These are phyloP conservation scores for Proteromonas lacertae DNA, from an alignment of 352 stramenopile species.

Conservation along the genomic window DNA sequence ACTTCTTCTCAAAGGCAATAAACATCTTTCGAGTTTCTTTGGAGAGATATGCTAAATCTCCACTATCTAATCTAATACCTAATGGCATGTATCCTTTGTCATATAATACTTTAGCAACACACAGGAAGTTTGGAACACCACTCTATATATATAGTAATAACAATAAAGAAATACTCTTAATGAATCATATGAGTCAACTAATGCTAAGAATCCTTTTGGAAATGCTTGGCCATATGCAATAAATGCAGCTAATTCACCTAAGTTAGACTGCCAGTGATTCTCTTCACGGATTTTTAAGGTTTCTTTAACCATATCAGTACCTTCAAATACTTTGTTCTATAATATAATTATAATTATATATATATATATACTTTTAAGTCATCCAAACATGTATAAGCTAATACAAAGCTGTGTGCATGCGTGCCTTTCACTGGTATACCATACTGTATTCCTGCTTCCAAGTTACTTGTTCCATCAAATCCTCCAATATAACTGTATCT, in stretches of 20 bases:
- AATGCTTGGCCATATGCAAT: slow-evolving; percentile 85
- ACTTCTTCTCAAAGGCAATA: slow-evolving; percentile 7
- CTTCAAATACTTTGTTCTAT: no score
- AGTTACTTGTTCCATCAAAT: slow-evolving; percentile 81
- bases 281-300: slow-evolving; percentile 3
- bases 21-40: slow-evolving; percentile 28
- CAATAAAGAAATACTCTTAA: slow-evolving; percentile 14
- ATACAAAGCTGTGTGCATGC: slow-evolving; percentile 85
- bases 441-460: slow-evolving; percentile 73
- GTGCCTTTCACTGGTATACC: slow-evolving; percentile 75
- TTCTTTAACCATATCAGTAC: no score
- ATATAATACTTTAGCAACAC: slow-evolving; percentile 61
- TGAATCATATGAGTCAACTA: slow-evolving; percentile 96
- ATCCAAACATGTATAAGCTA: slow-evolving; percentile 32
- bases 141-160: slow-evolving; percentile 26
- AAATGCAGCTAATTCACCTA: slow-evolving; percentile 91
- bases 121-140: slow-evolving; percentile 78
- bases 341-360: no score
- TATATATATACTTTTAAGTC: slow-evolving; percentile 7
- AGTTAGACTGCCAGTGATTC: slow-evolving; percentile 14
- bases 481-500: slow-evolving; percentile 87
- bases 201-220: slow-evolving; percentile 65
- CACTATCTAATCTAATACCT: slow-evolving; percentile 78
- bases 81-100: slow-evolving; percentile 42
- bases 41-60: slow-evolving; percentile 83